Percentiles rank a stretch among this genome's conserved stretches.
phyloP scores from a whole-genome alignment of 306 rosid species.

The Quercus rubra region DNA sequence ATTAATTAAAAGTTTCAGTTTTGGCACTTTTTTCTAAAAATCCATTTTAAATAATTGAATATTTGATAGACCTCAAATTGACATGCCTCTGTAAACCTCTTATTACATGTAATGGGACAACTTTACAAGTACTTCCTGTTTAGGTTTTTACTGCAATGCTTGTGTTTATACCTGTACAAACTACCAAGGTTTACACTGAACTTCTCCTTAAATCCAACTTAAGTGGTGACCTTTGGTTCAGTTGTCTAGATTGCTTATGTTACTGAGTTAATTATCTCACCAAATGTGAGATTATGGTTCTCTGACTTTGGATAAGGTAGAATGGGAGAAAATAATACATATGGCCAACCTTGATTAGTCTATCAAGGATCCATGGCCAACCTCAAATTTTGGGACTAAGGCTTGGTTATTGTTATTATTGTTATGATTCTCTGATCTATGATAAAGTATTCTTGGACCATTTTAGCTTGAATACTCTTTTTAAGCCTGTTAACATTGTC shows the following conservation, averaged over 20 bases:
- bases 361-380: too few species aligned
- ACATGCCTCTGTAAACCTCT: not conserved
- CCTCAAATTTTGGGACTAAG: too few species aligned
- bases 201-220: not conserved
- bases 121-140: not conserved
- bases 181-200: not conserved
- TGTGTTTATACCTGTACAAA: not conserved
- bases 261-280: too few species aligned
- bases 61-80: not conserved
- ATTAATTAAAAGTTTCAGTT: not conserved
- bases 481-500: slow-evolving; percentile 8
- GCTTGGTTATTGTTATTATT: too few species aligned
- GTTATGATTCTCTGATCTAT: too few species aligned
- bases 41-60: not conserved
- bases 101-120: not conserved
- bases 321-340: too few species aligned
- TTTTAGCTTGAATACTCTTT: slow-evolving; percentile 9
- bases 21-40: too few species aligned
- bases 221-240: not conserved
- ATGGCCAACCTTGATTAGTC: too few species aligned
- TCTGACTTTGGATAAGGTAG: not conserved
- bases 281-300: not conserved
- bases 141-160: not conserved
- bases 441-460: too few species aligned
- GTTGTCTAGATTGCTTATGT: not conserved